Evolutionary conservation across 2,329 filamentous ascomycete species (phyloP).

Genomic region (Penicillium glabrum): DNA sequence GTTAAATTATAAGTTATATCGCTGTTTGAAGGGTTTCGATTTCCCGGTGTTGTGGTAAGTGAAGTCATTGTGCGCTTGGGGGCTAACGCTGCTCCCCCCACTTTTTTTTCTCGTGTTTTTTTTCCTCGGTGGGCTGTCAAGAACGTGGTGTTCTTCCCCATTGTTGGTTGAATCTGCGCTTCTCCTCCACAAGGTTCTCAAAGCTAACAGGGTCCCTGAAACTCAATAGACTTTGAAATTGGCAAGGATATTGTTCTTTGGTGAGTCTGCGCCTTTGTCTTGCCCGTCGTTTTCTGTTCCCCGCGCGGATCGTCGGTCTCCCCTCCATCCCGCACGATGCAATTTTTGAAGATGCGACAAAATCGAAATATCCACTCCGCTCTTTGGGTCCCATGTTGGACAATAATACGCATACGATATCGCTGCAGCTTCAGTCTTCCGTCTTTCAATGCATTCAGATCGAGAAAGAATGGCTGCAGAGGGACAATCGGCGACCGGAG

Average conservation of each 20-base stretch:
- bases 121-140: slow-evolving; percentile 28
- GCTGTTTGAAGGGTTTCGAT: slow-evolving; percentile 14
- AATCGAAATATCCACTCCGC: background rate
- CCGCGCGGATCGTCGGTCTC: slow-evolving; percentile 11
- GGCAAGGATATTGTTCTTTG: slow-evolving; percentile 15
- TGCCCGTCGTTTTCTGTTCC: background rate
- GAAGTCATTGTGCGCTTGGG: slow-evolving; percentile 6
- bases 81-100: background rate
- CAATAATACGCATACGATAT: background rate
- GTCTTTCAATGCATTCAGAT: background rate
- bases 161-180: background rate
- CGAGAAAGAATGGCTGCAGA: background rate
- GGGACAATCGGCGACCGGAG: background rate
- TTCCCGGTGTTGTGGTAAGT: slow-evolving; percentile 8
- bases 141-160: slow-evolving; percentile 20
- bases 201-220: slow-evolving; percentile 20
- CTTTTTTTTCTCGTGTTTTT: slow-evolving; percentile 4
- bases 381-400: background rate
- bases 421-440: background rate
- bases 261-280: slow-evolving; percentile 25
- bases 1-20: slow-evolving; percentile 10
- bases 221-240: slow-evolving; percentile 12
- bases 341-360: background rate
- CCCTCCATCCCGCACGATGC: slow-evolving; percentile 10
- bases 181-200: slow-evolving; percentile 34